Percentiles rank a stretch among this genome's conserved stretches.
These are phyloP conservation scores for Immersiella caudata DNA, from an alignment of 495 filamentous ascomycete species.

Conservation along the genomic window DNA sequence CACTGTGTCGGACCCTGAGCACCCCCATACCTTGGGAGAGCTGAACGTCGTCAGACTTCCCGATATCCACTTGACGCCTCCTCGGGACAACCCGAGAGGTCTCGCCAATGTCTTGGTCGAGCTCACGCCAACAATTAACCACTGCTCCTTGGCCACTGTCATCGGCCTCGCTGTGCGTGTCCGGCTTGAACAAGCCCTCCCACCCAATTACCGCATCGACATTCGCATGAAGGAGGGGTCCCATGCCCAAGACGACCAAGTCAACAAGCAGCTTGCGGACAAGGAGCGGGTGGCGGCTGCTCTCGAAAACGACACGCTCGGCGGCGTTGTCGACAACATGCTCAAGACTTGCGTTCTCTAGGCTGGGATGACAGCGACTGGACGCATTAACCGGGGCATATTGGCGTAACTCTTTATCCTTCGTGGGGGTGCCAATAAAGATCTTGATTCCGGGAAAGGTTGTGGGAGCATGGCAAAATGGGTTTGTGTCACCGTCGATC, in stretches of 20 bases:
- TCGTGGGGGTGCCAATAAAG: slow-evolving; percentile 3
- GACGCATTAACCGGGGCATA: neutral
- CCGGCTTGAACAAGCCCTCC: slow-evolving; percentile 84
- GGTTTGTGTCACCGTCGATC: slow-evolving; percentile 15
- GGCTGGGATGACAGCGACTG: neutral
- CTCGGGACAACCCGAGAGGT: slow-evolving; percentile 48
- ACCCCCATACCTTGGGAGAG: slow-evolving; percentile 89
- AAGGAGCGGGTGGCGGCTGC: slow-evolving; percentile 96
- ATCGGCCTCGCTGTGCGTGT: slow-evolving; percentile 94
- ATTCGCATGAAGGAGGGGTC: slow-evolving; percentile 93
- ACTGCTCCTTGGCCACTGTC: slow-evolving; percentile 93
- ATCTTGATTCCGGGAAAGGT: slow-evolving; percentile 14
- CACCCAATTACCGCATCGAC: slow-evolving; percentile 90
- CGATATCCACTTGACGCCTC: slow-evolving; percentile 78
- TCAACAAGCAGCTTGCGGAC: slow-evolving; percentile 93
- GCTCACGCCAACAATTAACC: slow-evolving; percentile 96
- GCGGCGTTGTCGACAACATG: slow-evolving; percentile 90
- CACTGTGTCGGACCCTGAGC: slow-evolving; percentile 92
- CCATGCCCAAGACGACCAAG: slow-evolving; percentile 91
- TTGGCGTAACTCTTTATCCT: slow-evolving; percentile 6
- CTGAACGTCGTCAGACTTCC: slow-evolving; percentile 91
- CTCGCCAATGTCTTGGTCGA: slow-evolving; percentile 62
- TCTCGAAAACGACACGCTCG: slow-evolving; percentile 87
- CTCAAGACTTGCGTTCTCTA: slow-evolving; percentile 67
- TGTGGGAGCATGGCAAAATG: neutral